Base-by-base conservation (phyloP, 768 basidiomycete genomes). In the Macrolepiota fuliginosa region DNA sequence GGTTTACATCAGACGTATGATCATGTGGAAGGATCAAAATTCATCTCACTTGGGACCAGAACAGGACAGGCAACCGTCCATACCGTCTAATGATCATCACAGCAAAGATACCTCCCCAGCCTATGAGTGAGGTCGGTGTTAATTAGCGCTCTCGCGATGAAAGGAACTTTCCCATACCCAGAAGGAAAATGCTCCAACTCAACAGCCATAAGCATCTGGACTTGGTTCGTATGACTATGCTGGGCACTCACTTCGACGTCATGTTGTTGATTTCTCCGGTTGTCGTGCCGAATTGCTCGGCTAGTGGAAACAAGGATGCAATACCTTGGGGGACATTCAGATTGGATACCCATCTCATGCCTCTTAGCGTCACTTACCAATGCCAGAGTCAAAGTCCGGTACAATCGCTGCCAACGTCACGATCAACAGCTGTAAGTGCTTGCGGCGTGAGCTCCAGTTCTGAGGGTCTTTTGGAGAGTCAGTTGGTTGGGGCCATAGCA, bases 401-500 rank as follows among this genome's bases (percentile, higher is more conserved):
- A 88, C 79, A 56, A 86, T 81, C 0, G 87, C 82, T 11, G 88
- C 86, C 15, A 89, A 70, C 0, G 86, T 88, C 57, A 88, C 76
- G 51, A 89, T 83, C 40, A 85, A 62, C 1, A 90, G 74, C 64
- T 86, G 84, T 0, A 85, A 56, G 59, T 77, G 76, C 72, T 88
- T 89, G 39, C 78, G 78, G 25, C 76, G 65, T 52, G 74, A 71
- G 19, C 78, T 76, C 87, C 87, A 89, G 65, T 87, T 88, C 72
- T 88, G 86, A 17, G 87, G 88, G 66, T 89, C 87, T n/a, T 81
- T 73, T 0, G 81, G 79, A 49, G 83, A 79, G 54, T 88, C 83
- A 1, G 81, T 79, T 1, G 88, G 87, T 66, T 89, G 88, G 19
- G 88, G 88, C 85, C 87, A 89, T 0, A 90, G 78, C 10, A 89